Evolutionary conservation across 495 filamentous ascomycete genomes (phyloP).

Genomic region (Tuber brumale): DNA sequence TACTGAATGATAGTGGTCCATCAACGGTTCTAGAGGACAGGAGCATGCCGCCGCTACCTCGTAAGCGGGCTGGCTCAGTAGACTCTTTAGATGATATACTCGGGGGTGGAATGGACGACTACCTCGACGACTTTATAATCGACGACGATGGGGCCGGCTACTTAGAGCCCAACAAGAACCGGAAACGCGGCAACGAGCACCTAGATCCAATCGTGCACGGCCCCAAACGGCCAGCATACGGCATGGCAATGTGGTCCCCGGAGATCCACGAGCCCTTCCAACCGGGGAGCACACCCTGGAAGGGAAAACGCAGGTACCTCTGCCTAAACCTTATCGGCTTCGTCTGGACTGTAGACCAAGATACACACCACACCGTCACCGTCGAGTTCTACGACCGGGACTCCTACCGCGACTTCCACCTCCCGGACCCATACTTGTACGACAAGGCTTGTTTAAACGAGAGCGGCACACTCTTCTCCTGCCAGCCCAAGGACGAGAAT

Average conservation of each 20-base stretch:
- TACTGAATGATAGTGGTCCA: slow-evolving; percentile 41
- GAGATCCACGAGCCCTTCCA: slow-evolving; percentile 78
- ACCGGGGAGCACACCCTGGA: slow-evolving; percentile 90
- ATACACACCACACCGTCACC: slow-evolving; percentile 88
- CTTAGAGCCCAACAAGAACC: slow-evolving; percentile 56
- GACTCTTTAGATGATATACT: slow-evolving; percentile 49
- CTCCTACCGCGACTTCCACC: slow-evolving; percentile 87
- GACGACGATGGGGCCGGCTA: slow-evolving; percentile 97
- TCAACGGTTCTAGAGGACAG: slow-evolving; percentile 10
- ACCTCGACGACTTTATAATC: slow-evolving; percentile 69
- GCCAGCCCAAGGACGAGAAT: slow-evolving; percentile 58
- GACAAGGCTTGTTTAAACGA: slow-evolving; percentile 90
- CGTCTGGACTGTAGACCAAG: slow-evolving; percentile 96
- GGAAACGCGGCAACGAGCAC: slow-evolving; percentile 59
- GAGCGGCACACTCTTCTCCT: slow-evolving; percentile 79
- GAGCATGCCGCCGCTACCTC: slow-evolving; percentile 10
- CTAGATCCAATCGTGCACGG: slow-evolving; percentile 44
- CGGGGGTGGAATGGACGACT: slow-evolving; percentile 43
- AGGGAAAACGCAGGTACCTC: slow-evolving; percentile 85
- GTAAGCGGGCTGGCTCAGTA: slow-evolving; percentile 31
- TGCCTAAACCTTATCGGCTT: slow-evolving; percentile 88
- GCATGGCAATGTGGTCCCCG: slow-evolving; percentile 50
- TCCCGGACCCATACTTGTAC: slow-evolving; percentile 89
- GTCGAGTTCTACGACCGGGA: slow-evolving; percentile 96
- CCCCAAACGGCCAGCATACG: slow-evolving; percentile 43